Percentiles rank a stretch among this genome's conserved stretches.
Evolutionary conservation across 2,329 filamentous ascomycete genomes (phyloP).

Genomic region (Trichoderma sp.): DNA sequence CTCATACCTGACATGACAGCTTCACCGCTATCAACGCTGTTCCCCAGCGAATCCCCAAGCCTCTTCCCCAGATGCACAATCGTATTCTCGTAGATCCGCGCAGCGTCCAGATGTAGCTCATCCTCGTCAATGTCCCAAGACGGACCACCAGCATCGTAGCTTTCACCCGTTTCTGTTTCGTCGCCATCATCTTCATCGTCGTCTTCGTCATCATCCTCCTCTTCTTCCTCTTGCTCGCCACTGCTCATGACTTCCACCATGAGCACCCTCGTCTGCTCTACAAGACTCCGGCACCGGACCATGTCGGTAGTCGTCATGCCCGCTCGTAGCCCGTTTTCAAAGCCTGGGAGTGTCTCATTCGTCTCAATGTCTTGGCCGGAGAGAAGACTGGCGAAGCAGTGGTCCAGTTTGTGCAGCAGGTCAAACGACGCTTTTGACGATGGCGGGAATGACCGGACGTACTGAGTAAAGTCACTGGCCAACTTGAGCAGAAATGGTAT

Average conservation of each 20-base stretch:
- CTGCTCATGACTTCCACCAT: conserved; percentile 68
- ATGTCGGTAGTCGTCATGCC: conserved; percentile 81
- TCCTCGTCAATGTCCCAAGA: conserved; percentile 47
- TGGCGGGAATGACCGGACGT: conserved; percentile 68
- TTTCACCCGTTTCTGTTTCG: conserved; percentile 41
- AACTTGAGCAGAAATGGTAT: conserved; percentile 81
- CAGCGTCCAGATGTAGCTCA: conserved; percentile 68
- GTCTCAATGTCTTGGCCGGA: conserved; percentile 67
- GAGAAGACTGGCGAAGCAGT: conserved; percentile 77
- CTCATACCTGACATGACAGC: not conserved
- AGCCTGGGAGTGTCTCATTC: conserved; percentile 67
- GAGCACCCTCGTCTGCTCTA: conserved; percentile 71
- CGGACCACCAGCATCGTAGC: conserved; percentile 29
- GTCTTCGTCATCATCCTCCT: conserved; percentile 41
- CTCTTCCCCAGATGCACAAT: conserved; percentile 72
- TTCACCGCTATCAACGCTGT: not conserved
- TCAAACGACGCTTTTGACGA: conserved; percentile 66
- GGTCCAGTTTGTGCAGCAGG: conserved; percentile 76
- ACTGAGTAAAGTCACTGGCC: conserved; percentile 70
- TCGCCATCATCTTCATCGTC: conserved; percentile 40
- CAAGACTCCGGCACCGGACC: conserved; percentile 80
- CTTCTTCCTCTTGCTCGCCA: conserved; percentile 44
- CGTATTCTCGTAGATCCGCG: conserved; percentile 76
- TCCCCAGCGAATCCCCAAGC: conserved; percentile 49
- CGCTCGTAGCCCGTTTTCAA: conserved; percentile 59